Conservation (phyloP, 2,329 filamentous ascomycete genomes). For the Drechslerella coelobrocha region DNA sequence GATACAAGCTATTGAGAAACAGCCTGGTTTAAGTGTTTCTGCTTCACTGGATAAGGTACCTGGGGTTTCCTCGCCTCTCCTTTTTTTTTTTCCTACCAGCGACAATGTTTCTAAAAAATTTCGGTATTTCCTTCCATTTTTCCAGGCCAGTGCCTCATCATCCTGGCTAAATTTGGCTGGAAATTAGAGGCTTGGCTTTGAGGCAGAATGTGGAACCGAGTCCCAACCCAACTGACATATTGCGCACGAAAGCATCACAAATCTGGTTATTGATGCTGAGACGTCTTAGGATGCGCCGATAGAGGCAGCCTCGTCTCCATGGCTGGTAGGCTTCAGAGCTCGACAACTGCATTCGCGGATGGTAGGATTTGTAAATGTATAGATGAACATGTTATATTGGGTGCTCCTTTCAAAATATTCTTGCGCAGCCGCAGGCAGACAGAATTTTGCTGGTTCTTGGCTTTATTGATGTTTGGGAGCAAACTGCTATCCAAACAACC, state of each 20-base stretch:
- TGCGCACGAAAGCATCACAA: not conserved
- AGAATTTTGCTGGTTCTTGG: not conserved
- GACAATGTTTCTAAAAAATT: slow-evolving; percentile 37
- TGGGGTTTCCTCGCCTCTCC: slow-evolving; percentile 10
- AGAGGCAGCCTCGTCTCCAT: not conserved
- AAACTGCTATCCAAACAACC: not conserved
- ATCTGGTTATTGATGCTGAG: not conserved
- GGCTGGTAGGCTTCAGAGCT: not conserved
- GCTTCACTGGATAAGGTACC: not conserved
- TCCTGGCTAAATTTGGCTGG: slow-evolving; percentile 37
- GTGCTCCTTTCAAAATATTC: slow-evolving; percentile 13
- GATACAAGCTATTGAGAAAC: slow-evolving; percentile 19
- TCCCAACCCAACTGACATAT: slow-evolving; percentile 8
- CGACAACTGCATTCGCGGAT: not conserved
- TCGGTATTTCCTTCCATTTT: slow-evolving; percentile 45
- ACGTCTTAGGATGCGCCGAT: not conserved
- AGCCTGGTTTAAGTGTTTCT: slow-evolving; percentile 35
- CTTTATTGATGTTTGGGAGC: not conserved
- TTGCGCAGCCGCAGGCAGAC: not conserved
- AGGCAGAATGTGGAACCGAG: slow-evolving; percentile 31
- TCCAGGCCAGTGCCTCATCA: slow-evolving; percentile 32
- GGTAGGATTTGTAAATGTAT: not conserved
- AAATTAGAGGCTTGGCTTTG: slow-evolving; percentile 49
- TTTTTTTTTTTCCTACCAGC: slow-evolving; percentile 32
- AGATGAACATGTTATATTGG: slow-evolving; percentile 2